Evolutionary conservation across 75 land plant species (phyloP).

Genomic region (Picea sitchensis): DNA sequence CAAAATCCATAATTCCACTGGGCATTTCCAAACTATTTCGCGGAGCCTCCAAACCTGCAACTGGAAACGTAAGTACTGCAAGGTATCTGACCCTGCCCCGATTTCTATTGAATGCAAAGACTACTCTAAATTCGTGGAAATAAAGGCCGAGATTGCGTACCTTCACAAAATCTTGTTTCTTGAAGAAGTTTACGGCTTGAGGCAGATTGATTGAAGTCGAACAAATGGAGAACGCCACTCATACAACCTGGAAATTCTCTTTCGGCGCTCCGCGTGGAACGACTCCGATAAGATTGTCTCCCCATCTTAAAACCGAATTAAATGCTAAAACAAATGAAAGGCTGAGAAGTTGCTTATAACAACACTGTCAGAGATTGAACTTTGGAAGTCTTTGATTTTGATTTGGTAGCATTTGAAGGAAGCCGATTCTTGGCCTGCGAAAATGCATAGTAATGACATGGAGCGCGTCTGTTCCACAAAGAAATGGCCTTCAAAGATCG

Average conservation of each 20-base stretch:
- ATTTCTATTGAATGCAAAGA: background rate
- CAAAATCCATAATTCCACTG: background rate
- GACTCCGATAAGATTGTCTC: too few species aligned
- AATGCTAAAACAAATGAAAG: too few species aligned
- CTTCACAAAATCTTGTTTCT: conserved; percentile 5
- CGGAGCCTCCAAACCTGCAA: conserved; percentile 44
- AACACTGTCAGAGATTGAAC: too few species aligned
- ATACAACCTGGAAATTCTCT: conserved; percentile 24
- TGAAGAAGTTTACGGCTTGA: background rate
- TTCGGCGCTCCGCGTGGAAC: too few species aligned
- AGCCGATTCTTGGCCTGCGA: too few species aligned
- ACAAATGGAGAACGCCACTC: conserved; percentile 32
- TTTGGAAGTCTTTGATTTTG: too few species aligned
- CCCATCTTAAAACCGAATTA: too few species aligned
- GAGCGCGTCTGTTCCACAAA: too few species aligned
- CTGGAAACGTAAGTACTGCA: background rate
- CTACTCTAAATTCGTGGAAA: background rate
- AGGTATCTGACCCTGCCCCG: background rate
- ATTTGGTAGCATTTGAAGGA: too few species aligned
- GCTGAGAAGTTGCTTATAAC: too few species aligned
- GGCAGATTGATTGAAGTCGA: conserved; percentile 19
- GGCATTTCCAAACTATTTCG: conserved; percentile 40
- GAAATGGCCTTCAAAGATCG: too few species aligned
- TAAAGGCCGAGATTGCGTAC: conserved; percentile 2
- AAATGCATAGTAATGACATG: too few species aligned